Evolutionary conservation across 768 basidiomycete species (phyloP), one percentile per base, ranked within the genome.

Genomic region (Hericium erinaceus): DNA sequence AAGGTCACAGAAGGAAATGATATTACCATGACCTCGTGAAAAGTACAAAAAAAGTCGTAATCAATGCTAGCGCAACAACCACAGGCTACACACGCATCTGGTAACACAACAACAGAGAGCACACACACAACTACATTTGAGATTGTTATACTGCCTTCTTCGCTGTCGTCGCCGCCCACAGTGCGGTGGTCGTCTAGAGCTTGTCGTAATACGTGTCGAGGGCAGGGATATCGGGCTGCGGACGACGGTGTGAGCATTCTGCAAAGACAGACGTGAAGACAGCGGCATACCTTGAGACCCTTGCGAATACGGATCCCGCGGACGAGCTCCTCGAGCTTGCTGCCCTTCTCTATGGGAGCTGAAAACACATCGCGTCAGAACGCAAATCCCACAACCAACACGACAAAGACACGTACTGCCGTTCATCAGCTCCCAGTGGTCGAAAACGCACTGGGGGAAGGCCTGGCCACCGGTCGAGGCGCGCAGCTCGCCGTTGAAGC

Each of bases 401-500:
- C 20, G 40, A 54, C 13, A 3, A 11, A 40, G 52, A n/a, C 18
- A 76, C 87, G 72, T 67, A 88, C 87, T 80, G 69, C 91, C 90
- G 64, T 72, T 75, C 88, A 93, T 90, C 61, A 84, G 60, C 67
- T 92, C 87, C 89, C 91, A 93, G 72, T 94, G 92, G 68, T 95
- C 94, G 68, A 95, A 89, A 68, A 95, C 94, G 67, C 77, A 71
- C 74, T 98, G 97, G 52, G 97, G 95, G 92, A 98, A 98, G 63
- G 97, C 97, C 78, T 99, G 95, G 54, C 97, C 97, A 69, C 81
- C 83, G 44, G 97, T 98, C 52, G 88, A 86, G 70, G 84, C 83
- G 64, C 95, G 89, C 56, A 99, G 86, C 67, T 91, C 94, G 65
- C 89, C 92, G 74, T 94, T 98, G 88, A 98, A 98, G 65, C 95